A percentile compares a stretch with the other conserved stretches of the same genome.
phyloP scores from a whole-genome alignment of 768 basidiomycete genomes.

The Hygrocybe punicea region DNA sequence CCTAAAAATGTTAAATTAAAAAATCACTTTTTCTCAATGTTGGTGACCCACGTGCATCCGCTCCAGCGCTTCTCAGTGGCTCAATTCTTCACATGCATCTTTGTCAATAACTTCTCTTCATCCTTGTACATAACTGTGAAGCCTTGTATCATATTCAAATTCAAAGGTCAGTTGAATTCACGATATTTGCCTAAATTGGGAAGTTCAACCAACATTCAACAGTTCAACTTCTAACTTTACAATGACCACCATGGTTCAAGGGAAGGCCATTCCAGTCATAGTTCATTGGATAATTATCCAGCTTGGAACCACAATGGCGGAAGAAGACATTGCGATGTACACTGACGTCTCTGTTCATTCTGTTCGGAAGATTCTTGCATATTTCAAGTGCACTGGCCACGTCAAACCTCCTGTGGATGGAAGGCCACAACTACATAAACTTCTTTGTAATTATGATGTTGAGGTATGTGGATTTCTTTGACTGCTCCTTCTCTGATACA shows the following conservation, averaged over 20 bases:
- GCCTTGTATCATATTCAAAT: too few species aligned
- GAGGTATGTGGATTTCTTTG: conserved; percentile 1
- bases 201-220: too few species aligned
- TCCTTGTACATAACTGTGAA: too few species aligned
- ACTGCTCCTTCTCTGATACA: neutral
- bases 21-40: too few species aligned
- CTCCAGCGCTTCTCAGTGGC: too few species aligned
- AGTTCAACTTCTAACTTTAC: neutral
- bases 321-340: conserved; percentile 9
- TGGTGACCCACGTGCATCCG: too few species aligned
- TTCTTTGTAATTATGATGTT: conserved; percentile 9
- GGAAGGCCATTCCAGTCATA: neutral
- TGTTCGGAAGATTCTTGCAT: conserved; percentile 6
- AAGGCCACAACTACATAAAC: neutral
- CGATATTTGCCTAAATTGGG: too few species aligned
- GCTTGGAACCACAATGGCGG: conserved; percentile 2
- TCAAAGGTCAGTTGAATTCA: too few species aligned
- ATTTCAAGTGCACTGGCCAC: conserved; percentile 7
- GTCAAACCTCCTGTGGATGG: neutral
- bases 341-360: conserved; percentile 1
- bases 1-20: too few species aligned
- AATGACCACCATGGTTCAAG: neutral
- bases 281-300: conserved; percentile 10
- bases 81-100: too few species aligned
- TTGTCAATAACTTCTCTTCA: too few species aligned